phyloP scores from a whole-genome alignment of 495 filamentous ascomycete species.

The Sporormia fimetaria region DNA sequence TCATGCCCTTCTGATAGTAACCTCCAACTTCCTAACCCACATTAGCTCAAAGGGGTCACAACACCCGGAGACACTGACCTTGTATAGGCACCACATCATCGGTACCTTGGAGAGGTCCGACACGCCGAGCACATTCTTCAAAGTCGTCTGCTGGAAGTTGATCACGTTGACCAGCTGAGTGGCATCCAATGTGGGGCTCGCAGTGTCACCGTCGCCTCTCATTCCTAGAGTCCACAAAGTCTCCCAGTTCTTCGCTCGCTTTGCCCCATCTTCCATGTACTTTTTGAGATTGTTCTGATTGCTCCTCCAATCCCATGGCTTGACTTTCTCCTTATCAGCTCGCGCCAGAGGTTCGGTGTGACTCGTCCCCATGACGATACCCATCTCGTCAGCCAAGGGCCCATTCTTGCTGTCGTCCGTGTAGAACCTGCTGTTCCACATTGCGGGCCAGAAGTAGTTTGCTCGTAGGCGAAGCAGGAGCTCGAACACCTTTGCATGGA shows the following conservation, averaged over 20 bases:
- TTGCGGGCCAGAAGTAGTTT: slow-evolving; percentile 66
- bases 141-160: slow-evolving; percentile 44
- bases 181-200: slow-evolving; percentile 46
- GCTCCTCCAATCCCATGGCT: slow-evolving; percentile 53
- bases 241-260: slow-evolving; percentile 55
- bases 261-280: slow-evolving; percentile 55
- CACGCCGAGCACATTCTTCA: slow-evolving; percentile 37
- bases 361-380: slow-evolving; percentile 58
- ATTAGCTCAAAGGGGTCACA: neutral
- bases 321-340: slow-evolving; percentile 53
- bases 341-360: slow-evolving; percentile 67
- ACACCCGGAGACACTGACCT: slow-evolving; percentile 4
- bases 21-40: slow-evolving; percentile 36
- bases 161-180: slow-evolving; percentile 49
- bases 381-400: slow-evolving; percentile 53
- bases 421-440: slow-evolving; percentile 42
- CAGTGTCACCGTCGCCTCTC: slow-evolving; percentile 57
- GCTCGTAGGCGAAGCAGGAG: slow-evolving; percentile 56
- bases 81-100: slow-evolving; percentile 50
- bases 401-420: slow-evolving; percentile 16
- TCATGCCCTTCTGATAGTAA: slow-evolving; percentile 49
- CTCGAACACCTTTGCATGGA: slow-evolving; percentile 62
- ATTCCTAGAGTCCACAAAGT: slow-evolving; percentile 61
- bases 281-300: slow-evolving; percentile 53
- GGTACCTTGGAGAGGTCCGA: slow-evolving; percentile 46